phyloP scores from a whole-genome alignment of 768 basidiomycete species.

The Chiua virens region DNA sequence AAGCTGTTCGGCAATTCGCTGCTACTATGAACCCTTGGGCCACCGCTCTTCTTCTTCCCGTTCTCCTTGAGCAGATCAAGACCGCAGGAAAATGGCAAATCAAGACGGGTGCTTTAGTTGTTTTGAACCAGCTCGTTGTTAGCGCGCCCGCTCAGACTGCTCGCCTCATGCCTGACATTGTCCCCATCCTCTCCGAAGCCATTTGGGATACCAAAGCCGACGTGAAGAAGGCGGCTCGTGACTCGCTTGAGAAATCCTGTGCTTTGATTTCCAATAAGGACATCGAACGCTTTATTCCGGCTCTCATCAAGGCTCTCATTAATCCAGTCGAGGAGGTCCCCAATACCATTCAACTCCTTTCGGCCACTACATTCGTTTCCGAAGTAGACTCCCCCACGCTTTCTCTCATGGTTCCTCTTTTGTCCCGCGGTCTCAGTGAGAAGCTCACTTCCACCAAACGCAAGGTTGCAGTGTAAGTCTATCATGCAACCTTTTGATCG shows the following conservation, averaged over 20 bases:
- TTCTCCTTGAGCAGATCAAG: slow-evolving; percentile 90
- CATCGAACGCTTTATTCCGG: slow-evolving; percentile 94
- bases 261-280: slow-evolving; percentile 98
- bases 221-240: slow-evolving; percentile 97
- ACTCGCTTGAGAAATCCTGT: slow-evolving; percentile 91
- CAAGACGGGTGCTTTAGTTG: slow-evolving; percentile 83
- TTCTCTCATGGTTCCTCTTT: slow-evolving; percentile 95
- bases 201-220: slow-evolving; percentile 99
- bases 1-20: slow-evolving; percentile 76
- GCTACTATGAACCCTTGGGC: slow-evolving; percentile 89
- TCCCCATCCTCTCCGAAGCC: slow-evolving; percentile 90
- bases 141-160: slow-evolving; percentile 82
- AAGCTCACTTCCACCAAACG: slow-evolving; percentile 96
- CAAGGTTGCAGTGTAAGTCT: slow-evolving; percentile 91
- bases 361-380: slow-evolving; percentile 99
- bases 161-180: slow-evolving; percentile 90
- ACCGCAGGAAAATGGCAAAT: slow-evolving; percentile 97
- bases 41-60: slow-evolving; percentile 75
- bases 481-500: slow-evolving; percentile 5
- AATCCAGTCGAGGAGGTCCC: slow-evolving; percentile 99
- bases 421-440: slow-evolving; percentile 91
- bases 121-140: slow-evolving; percentile 84
- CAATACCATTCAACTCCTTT: slow-evolving; percentile 90
- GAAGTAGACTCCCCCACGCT: slow-evolving; percentile 97
- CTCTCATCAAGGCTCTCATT: slow-evolving; percentile 95